Evolutionary conservation across 2,329 filamentous ascomycete genomes (phyloP).

Genomic region (Huntiella bhutanensis): DNA sequence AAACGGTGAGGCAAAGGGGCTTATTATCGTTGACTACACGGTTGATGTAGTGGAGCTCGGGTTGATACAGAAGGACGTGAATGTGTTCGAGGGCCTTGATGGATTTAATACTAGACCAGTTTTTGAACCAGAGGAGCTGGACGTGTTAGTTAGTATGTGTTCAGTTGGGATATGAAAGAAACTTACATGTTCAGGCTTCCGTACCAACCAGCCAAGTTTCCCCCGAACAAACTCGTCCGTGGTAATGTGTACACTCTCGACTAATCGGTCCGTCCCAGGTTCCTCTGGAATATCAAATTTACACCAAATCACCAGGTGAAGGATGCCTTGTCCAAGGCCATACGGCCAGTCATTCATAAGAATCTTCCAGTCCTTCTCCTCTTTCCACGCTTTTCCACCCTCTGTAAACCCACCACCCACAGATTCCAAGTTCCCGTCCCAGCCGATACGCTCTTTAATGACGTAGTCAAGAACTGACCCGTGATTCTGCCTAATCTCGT

Average conservation of each 20-base stretch:
- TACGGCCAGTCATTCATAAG: slow-evolving; percentile 92
- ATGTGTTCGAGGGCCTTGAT: slow-evolving; percentile 82
- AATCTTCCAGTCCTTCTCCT: slow-evolving; percentile 45
- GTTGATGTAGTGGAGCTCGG: slow-evolving; percentile 48
- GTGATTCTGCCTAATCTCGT: slow-evolving; percentile 42
- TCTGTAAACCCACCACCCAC: neutral
- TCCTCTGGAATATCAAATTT: slow-evolving; percentile 68
- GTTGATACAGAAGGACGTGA: slow-evolving; percentile 75
- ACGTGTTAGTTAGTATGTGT: neutral
- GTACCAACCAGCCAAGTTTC: slow-evolving; percentile 36
- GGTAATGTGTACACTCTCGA: slow-evolving; percentile 36
- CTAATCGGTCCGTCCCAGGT: slow-evolving; percentile 43
- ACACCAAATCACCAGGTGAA: slow-evolving; percentile 82
- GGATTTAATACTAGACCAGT: slow-evolving; percentile 72
- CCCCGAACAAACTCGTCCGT: slow-evolving; percentile 53
- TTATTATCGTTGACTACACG: slow-evolving; percentile 57
- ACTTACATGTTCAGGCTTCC: slow-evolving; percentile 34
- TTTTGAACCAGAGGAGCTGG: slow-evolving; percentile 33
- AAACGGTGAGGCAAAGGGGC: slow-evolving; percentile 28
- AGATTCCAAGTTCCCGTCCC: slow-evolving; percentile 24
- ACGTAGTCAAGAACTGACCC: slow-evolving; percentile 68
- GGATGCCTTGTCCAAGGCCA: slow-evolving; percentile 56
- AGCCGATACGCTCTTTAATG: slow-evolving; percentile 47
- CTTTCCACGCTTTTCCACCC: slow-evolving; percentile 4
- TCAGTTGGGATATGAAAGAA: too few species aligned